These are phyloP conservation scores for Nicotiana obtusifolia DNA, from an alignment of 257 asterid species.

Conservation along the genomic window DNA sequence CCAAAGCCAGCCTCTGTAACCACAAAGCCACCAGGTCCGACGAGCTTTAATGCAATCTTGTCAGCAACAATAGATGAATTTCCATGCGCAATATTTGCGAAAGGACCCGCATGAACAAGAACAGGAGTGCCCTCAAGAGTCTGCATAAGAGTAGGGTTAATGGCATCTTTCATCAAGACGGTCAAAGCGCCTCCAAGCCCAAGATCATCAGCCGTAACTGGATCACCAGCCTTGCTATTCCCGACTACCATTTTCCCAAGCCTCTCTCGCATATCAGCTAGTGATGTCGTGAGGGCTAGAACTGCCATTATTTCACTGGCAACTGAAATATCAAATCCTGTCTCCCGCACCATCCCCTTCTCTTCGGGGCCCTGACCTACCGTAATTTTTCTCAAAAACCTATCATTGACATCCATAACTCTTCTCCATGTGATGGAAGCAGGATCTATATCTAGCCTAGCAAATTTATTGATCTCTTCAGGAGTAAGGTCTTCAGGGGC, in stretches of 20 bases:
- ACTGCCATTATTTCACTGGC: slow-evolving; percentile 99
- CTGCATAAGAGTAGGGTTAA: slow-evolving; percentile 92
- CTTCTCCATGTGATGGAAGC: slow-evolving; percentile 92
- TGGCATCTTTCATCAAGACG: slow-evolving; percentile 93
- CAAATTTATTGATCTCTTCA: slow-evolving; percentile 71
- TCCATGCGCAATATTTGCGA: slow-evolving; percentile 97
- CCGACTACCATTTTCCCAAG: slow-evolving; percentile 97
- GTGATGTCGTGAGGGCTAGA: slow-evolving; percentile 86
- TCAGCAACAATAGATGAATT: slow-evolving; percentile 94
- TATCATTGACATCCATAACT: slow-evolving; percentile 93
- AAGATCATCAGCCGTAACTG: slow-evolving; percentile 92
- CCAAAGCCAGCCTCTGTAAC: slow-evolving; percentile 97
- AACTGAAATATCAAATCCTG: slow-evolving; percentile 91
- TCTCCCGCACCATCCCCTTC: slow-evolving; percentile 94
- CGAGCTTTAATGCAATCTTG: slow-evolving; percentile 84
- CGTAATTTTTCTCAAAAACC: slow-evolving; percentile 83
- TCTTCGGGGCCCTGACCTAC: slow-evolving; percentile 98
- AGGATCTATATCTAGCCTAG: slow-evolving; percentile 90
- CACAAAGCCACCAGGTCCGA: slow-evolving; percentile 93
- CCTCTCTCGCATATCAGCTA: slow-evolving; percentile 91
- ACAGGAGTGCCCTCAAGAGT: slow-evolving; percentile 97
- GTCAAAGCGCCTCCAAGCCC: slow-evolving; percentile 97
- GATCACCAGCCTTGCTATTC: slow-evolving; percentile 91
- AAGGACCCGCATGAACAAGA: slow-evolving; percentile 93
- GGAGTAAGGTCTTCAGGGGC: slow-evolving; percentile 90